Evolutionary conservation across 1,284 basidiomycete genomes (phyloP), one percentile per base, ranked within the genome.

Genomic region (Naganishia sp.): DNA sequence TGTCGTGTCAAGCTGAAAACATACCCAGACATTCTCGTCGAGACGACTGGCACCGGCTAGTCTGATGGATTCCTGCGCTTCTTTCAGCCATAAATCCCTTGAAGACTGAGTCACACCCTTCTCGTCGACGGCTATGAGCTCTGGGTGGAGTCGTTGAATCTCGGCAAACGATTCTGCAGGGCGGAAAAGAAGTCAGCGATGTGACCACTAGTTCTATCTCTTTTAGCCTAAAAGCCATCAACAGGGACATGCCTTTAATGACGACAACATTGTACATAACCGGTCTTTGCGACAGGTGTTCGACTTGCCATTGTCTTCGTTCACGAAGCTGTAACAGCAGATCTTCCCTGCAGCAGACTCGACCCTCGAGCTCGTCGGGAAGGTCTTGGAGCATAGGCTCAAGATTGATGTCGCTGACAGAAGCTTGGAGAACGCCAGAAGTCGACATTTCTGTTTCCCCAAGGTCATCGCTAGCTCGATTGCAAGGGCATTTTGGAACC

Each of bases 41-140:
- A 95, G 92, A 80, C 93, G 90, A 36, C 86, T 87, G 2, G 92
- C 91, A 57, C 86, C 85, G 0, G 94, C 96, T 67, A 95, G 82
- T 72, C 90, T 87, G 31, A 88, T 83, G 90, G 94, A 94, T 81
- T 95, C 93, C 68, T 92, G 89, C 76, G 87, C 86, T 80, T 96
- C 93, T 83, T 21, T 87, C 15, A 86, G 77, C 90, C 89, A 74
- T 88, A 85, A 71, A 89, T 84, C 18, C 86, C 70, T 80, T 77
- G 31, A 71, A 73, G 64, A 53, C 46, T 88, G 76, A 87, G 87
- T 53, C 7, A 59, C 54, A 83, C 81, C 64, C 74, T 77, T 67
- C 72, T 66, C 31, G 71, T 69, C 64, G 4, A 49, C 57, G 28
- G 48, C 56, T 69, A 86, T 81, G 53, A 86, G 78, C 36, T 83